A percentile compares a stretch with the other conserved stretches of the same genome.
Evolutionary conservation across 495 filamentous ascomycete species (phyloP).

Genomic region (Sporormia fimetaria): DNA sequence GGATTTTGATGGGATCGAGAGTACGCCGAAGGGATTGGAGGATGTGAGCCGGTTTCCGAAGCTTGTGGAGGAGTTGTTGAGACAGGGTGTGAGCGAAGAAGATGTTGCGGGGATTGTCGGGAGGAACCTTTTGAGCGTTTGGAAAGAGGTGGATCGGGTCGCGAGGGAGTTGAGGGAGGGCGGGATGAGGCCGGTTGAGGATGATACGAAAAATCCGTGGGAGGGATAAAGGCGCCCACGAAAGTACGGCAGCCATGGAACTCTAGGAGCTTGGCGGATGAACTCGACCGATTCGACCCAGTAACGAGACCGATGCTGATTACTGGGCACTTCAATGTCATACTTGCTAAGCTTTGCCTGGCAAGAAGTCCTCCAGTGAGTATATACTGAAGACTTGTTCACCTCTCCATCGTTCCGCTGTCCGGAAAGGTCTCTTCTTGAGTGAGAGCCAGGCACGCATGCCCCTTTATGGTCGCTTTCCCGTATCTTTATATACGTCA

Average conservation of each 20-base stretch:
- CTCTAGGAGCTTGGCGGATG: too few relatives aligned
- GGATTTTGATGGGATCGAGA: conserved; percentile 56
- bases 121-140: conserved; percentile 35
- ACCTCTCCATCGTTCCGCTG: too few relatives aligned
- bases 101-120: conserved; percentile 34
- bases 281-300: too few relatives aligned
- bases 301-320: too few relatives aligned
- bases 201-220: conserved; percentile 22
- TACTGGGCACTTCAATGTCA: too few relatives aligned
- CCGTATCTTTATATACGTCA: too few relatives aligned
- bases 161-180: conserved; percentile 28
- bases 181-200: conserved; percentile 29
- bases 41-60: conserved; percentile 80
- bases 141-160: conserved; percentile 36
- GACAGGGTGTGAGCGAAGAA: conserved; percentile 31
- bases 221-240: neutral
- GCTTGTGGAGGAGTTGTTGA: conserved; percentile 53
- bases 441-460: too few relatives aligned
- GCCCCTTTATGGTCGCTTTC: too few relatives aligned
- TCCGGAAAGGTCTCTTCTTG: too few relatives aligned
- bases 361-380: too few relatives aligned
- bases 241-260: neutral
- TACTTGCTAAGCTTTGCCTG: too few relatives aligned
- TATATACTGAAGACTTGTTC: too few relatives aligned
- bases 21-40: conserved; percentile 49